Conservation (phyloP, 2,329 filamentous ascomycete species). For the Plectosphaerella plurivora region DNA sequence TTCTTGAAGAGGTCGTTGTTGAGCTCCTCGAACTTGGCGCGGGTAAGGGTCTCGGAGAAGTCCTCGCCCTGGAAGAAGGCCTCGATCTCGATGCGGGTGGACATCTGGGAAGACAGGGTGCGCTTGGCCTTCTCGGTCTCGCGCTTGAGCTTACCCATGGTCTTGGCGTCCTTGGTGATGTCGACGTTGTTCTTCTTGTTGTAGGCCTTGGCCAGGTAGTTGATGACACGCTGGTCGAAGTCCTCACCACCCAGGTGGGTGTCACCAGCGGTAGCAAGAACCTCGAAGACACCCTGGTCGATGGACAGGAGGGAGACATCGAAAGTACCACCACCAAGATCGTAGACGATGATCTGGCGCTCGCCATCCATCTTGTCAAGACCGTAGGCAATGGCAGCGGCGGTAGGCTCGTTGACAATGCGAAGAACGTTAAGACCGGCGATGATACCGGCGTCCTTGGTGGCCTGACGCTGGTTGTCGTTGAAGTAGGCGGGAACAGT, state of each 20-base stretch:
- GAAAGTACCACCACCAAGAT: constrained; percentile 91
- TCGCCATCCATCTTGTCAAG: constrained; percentile 81
- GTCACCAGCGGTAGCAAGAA: constrained; percentile 91
- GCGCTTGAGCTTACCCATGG: constrained; percentile 99
- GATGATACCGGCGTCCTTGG: constrained; percentile 90
- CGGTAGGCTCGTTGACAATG: constrained; percentile 95
- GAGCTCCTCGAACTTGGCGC: constrained; percentile 98
- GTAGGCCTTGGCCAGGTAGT: constrained; percentile 93
- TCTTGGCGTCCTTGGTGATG: constrained; percentile 90
- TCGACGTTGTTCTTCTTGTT: constrained; percentile 98
- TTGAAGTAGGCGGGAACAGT: constrained; percentile 98
- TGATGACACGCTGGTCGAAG: constrained; percentile 97
- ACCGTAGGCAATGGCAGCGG: constrained; percentile 91
- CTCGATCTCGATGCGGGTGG: constrained; percentile 92
- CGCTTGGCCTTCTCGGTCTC: constrained; percentile 99
- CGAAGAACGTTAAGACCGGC: constrained; percentile 92
- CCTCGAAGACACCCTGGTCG: constrained; percentile 90
- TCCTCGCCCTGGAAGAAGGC: constrained; percentile 95
- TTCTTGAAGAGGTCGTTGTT: constrained; percentile 99
- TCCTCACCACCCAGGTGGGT: constrained; percentile 98
- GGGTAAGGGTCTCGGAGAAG: constrained; percentile 96
- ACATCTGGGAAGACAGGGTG: constrained; percentile 91
- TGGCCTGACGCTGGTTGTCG: constrained; percentile 94
- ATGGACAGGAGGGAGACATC: constrained; percentile 92
- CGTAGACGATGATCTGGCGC: constrained; percentile 87